These are phyloP conservation scores for Polytrichum formosum DNA, from an alignment of 225 moss, liverwort and hornwort species.

Conservation along the genomic window DNA sequence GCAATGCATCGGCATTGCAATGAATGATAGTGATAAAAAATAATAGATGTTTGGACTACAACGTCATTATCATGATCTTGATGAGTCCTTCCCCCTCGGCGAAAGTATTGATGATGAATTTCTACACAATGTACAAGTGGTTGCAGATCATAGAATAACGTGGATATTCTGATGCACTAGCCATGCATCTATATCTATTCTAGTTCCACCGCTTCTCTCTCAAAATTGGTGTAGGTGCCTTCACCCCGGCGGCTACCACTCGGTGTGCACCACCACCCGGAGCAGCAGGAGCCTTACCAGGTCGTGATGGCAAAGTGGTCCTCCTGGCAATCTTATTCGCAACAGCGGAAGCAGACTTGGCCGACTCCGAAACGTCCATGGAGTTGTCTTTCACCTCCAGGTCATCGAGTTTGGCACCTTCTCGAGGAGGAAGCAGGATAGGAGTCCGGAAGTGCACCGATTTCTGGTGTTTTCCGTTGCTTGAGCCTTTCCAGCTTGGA, in stretches of 20 bases:
- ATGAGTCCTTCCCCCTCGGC: too few relatives aligned
- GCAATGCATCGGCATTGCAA: too few relatives aligned
- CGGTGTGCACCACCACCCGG: background rate
- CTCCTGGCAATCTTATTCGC: conserved; percentile 17
- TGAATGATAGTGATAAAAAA: too few relatives aligned
- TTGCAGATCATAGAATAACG: too few relatives aligned
- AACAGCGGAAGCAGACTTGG: conserved; percentile 1
- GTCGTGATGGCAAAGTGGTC: conserved; percentile 9
- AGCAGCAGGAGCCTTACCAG: conserved; percentile 5
- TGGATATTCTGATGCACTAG: conserved; percentile 29
- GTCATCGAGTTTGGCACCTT: conserved; percentile 21
- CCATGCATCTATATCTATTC: conserved; percentile 19
- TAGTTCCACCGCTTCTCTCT: conserved; percentile 60
- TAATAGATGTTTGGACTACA: too few relatives aligned
- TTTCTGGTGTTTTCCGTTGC: conserved; percentile 19
- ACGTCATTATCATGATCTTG: too few relatives aligned
- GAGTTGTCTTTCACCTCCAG: conserved; percentile 23
- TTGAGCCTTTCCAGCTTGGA: conserved; percentile 12
- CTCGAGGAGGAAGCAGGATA: conserved; percentile 41
- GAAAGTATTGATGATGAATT: background rate
- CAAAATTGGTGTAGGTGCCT: conserved; percentile 27
- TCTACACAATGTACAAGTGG: conserved; percentile 42
- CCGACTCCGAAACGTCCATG: conserved; percentile 12
- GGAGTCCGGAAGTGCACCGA: conserved; percentile 56
- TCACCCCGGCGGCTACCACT: conserved; percentile 26